Evolutionary conservation across 169 alveolate genomes (phyloP).

Genomic region (Eimeria nieschulzi): DNA sequence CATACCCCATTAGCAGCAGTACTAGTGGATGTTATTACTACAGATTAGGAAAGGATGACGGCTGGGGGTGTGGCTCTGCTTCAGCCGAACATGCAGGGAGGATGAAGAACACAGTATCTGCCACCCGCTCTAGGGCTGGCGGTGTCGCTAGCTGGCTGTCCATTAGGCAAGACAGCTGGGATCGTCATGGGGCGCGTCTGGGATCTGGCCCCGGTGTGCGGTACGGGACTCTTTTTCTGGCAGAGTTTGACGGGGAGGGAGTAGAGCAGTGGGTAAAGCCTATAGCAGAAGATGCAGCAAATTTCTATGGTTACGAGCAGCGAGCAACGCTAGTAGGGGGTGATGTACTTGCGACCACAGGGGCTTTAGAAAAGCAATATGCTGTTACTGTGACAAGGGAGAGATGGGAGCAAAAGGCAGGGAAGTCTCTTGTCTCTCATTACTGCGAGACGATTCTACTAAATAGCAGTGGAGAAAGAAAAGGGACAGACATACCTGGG

Average conservation of each 20-base stretch:
- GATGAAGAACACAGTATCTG: not conserved
- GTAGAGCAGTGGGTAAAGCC: not conserved
- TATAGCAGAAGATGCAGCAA: not conserved
- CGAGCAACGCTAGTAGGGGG: constrained; percentile 23
- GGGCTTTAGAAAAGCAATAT: not conserved
- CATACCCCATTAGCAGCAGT: not conserved
- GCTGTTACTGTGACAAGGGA: constrained; percentile 41
- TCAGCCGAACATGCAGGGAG: not conserved
- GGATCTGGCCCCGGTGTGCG: constrained; percentile 43
- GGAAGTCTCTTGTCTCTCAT: not conserved
- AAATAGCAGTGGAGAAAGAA: constrained; percentile 12
- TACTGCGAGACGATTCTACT: constrained; percentile 28
- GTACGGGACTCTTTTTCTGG: constrained; percentile 16
- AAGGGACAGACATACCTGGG: not conserved
- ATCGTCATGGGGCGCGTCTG: constrained; percentile 39
- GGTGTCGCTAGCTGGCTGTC: constrained; percentile 10
- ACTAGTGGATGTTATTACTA: constrained; percentile 17
- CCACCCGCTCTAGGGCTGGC: not conserved
- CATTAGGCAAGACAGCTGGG: constrained; percentile 25
- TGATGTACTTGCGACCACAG: not conserved
- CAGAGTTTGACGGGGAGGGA: constrained; percentile 27
- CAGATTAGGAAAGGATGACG: not conserved
- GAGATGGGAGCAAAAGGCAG: constrained; percentile 18
- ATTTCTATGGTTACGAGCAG: constrained; percentile 12
- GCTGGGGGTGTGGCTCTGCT: constrained; percentile 56